Evolutionary conservation across 345 rosid species (phyloP).

Genomic region (Eucalyptus coolabah): DNA sequence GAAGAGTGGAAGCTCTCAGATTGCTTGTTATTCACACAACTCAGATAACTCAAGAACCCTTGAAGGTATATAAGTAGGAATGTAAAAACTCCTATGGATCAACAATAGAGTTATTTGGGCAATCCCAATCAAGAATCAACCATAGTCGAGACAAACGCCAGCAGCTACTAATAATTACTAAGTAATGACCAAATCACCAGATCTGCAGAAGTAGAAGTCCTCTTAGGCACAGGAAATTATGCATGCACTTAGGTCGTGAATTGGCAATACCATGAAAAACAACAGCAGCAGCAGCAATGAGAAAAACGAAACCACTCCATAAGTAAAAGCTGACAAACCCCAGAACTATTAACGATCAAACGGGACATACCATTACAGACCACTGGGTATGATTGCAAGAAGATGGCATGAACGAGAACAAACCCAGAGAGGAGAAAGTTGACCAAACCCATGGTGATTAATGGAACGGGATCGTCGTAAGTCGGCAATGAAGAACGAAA

Average conservation of each 20-base stretch:
- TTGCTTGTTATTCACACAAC: not conserved
- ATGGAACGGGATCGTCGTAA: not conserved
- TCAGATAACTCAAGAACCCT: not conserved
- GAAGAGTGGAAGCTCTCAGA: not conserved
- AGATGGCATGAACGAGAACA: conserved; percentile 8
- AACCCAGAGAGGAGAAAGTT: not conserved
- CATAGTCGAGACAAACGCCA: not conserved
- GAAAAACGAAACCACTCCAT: not conserved
- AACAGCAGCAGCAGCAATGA: not conserved
- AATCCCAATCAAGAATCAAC: not conserved
- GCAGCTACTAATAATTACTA: not conserved
- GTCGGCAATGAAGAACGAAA: not conserved
- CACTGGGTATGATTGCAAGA: conserved; percentile 17
- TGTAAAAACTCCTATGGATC: not conserved
- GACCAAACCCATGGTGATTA: not conserved
- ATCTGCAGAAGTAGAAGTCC: not conserved
- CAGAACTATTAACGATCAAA: not conserved
- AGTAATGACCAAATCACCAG: not conserved
- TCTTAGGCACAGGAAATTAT: not conserved
- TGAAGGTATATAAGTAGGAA: not conserved
- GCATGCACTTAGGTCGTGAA: not conserved
- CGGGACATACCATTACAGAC: not conserved
- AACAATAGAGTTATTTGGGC: not conserved
- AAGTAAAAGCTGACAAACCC: not conserved
- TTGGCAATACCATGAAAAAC: not conserved